Percentiles rank a stretch among this genome's conserved stretches.
Conservation (phyloP, 2,329 filamentous ascomycete species). For the Monosporascus sp. region DNA sequence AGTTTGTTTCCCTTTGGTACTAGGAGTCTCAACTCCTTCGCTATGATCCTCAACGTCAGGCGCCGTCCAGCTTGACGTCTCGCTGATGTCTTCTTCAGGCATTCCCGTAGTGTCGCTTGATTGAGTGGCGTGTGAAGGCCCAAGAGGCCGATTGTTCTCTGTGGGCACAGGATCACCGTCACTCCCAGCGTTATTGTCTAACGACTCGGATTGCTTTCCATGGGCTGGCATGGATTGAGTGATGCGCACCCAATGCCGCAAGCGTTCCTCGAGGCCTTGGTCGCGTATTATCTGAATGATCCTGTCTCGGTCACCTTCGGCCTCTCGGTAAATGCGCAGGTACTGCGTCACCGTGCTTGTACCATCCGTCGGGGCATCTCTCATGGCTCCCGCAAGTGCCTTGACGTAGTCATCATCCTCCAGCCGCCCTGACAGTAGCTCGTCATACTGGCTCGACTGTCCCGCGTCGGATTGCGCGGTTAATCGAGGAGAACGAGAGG, state of each 20-base stretch:
- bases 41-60: background rate
- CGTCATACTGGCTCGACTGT: background rate
- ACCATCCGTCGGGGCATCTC: constrained; percentile 7
- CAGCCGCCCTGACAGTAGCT: background rate
- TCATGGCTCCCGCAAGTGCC: background rate
- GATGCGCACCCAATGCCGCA: constrained; percentile 54
- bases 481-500: constrained; percentile 1
- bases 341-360: constrained; percentile 36
- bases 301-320: constrained; percentile 52
- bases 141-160: background rate
- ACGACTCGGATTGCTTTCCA: constrained; percentile 1
- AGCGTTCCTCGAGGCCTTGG: constrained; percentile 52
- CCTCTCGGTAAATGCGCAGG: constrained; percentile 52
- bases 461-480: background rate
- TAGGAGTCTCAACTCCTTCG: background rate
- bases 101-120: background rate
- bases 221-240: constrained; percentile 32
- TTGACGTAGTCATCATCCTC: background rate
- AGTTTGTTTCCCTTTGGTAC: constrained; percentile 2
- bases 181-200: background rate
- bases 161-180: background rate
- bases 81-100: background rate
- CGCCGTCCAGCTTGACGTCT: background rate
- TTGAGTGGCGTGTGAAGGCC: background rate
- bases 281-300: constrained; percentile 57